Evolutionary conservation across 768 basidiomycete genomes (phyloP).

Genomic region (Xerocomus potaroensis): DNA sequence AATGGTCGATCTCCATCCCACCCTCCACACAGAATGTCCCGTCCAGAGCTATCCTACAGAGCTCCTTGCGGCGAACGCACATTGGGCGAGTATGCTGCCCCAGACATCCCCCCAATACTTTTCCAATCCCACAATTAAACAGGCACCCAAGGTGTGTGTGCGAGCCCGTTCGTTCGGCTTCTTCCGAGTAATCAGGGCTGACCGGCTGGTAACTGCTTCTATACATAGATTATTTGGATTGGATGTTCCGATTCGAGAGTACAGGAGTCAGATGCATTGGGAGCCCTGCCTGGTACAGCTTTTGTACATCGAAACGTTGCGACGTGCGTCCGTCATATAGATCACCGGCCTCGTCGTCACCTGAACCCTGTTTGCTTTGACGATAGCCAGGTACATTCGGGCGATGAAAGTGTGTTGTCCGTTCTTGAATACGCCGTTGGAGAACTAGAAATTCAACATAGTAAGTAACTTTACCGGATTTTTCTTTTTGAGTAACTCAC

Average conservation of each 20-base stretch:
- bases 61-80: conserved; percentile 10
- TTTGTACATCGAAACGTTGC: conserved; percentile 1
- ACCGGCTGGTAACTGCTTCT: no score
- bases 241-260: not conserved
- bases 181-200: no score
- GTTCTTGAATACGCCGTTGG: not conserved
- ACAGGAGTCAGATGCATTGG: not conserved
- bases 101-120: conserved; percentile 24
- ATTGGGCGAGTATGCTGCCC: conserved; percentile 21
- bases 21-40: not conserved
- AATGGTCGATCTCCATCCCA: not conserved
- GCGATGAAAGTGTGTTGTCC: not conserved
- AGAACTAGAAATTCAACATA: conserved; percentile 41
- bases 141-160: conserved; percentile 18
- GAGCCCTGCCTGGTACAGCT: not conserved
- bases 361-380: no score
- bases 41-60: not conserved
- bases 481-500: not conserved
- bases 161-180: no score
- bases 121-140: conserved; percentile 6
- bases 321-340: not conserved
- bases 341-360: no score
- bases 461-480: conserved; percentile 33
- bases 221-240: not conserved
- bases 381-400: not conserved